Evolutionary conservation across 331 rosid genomes (phyloP), one percentile per base, ranked within the genome.

Genomic region (Telfairia occidentalis): DNA sequence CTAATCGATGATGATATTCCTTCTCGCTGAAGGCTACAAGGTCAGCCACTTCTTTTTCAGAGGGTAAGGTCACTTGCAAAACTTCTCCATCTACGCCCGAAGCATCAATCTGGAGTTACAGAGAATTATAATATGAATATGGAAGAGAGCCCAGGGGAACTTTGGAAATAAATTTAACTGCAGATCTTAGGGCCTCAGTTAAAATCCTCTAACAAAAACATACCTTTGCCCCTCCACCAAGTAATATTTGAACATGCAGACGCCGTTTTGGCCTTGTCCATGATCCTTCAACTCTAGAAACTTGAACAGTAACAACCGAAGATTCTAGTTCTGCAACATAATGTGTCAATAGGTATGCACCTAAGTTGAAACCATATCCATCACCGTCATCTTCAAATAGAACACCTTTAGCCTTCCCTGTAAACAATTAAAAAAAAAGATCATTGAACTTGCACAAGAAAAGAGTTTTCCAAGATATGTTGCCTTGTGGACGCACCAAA

Each of bases 191-290:
- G 78, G 50, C 77, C 64, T 70, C 77, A 38, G 24, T 58, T 64
- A 53, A 54, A 53, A 34, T 64, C 29, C 75, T 59, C 28, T 63
- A 66, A 71, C 65, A 28, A 82, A 21, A 63, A 59, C 85, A 63
- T 87, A 93, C 98, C 97, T 73, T 84, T 79, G 98, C 94, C 73
- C 92, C 88, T 78, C 91, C 92, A 74, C 97, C 96, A 76, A 93
- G 86, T 87, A 93, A 82, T 80, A 93, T 61, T 37, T 84, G 90
- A 77, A 93, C 86, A 78, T 89, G 94, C 50, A 91, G 82, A 30
- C 64, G 81, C 58, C 98, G 92, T 46, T 83, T 83, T 35, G 96
- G 97, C 80, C 97, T 91, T 53, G 85, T 81, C 91, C 97, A 87
- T 23, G 85, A 84, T 76, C 98, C 98, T 87, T 89, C 91, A 50